Evolutionary conservation across 1,284 basidiomycete species (phyloP), one percentile per base, ranked within the genome.

Genomic region (Ceraceosorus guamensis): DNA sequence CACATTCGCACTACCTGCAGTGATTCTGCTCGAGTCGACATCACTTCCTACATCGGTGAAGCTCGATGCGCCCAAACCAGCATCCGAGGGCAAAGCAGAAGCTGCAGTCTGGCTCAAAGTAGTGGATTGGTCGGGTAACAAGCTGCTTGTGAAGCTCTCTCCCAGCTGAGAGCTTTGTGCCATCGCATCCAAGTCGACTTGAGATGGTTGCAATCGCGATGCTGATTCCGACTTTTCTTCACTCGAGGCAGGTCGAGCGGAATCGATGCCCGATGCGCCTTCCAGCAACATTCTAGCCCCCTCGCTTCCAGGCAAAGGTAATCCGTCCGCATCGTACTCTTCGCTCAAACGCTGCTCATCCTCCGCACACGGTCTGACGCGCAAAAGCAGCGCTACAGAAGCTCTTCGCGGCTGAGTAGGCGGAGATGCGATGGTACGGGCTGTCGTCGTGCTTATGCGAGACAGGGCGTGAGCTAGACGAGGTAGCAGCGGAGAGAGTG

Each of bases 361-460:
- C 35, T 75, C 61, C 0, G 61, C 57, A 13, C 64, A 37, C 0
- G 74, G 74, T 16, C 66, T 62, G 7, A 76, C 62, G 32, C 72
- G 64, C 14, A 76, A 47, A n/a, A 76, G 59, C 48, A 76, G 67
- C n/a, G 74, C 74, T 5, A 76, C 74, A 18, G 67, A 70, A 35
- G 74, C 74, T 32, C 73, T 60, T 8, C 74, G 67, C 6, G 72
- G 73, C 52, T 76, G 73, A 5, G 73, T 72, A 0, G 72, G 64
- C 4, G 73, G 73, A 4, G 65, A 69, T 8, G 68, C 66, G 16
- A 76, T 74, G n/a, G 65, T 62, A 11, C 72, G 60, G 0, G 73
- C 68, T 13, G 65, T 59, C 18, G 70, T 67, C 34, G 64, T 66
- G 3, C 67, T 65, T 53, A 76, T 72, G 48, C 69, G 67, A 1